Evolutionary conservation across 2,329 filamentous ascomycete species (phyloP).

Genomic region (Aspergillus sergii): DNA sequence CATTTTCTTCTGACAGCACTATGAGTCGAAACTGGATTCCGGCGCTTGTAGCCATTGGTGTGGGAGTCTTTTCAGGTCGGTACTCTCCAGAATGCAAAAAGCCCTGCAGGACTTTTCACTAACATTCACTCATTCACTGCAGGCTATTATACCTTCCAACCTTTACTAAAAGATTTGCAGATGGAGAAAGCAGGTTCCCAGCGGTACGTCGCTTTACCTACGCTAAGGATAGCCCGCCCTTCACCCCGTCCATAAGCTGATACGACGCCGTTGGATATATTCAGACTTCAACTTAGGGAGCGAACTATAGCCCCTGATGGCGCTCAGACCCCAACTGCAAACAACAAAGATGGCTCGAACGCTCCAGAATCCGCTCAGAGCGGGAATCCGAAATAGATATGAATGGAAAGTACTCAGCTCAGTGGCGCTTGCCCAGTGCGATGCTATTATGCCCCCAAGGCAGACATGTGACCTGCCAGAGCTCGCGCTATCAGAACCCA

Average conservation of each 20-base stretch:
- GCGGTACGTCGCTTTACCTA: constrained; percentile 13
- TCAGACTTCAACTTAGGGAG: neutral
- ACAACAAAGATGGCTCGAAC: neutral
- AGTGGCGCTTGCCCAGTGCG: neutral
- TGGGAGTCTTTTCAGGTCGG: constrained; percentile 36
- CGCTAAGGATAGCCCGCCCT: neutral
- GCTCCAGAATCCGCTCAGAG: neutral
- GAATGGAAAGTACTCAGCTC: neutral
- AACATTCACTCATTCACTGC: constrained; percentile 11
- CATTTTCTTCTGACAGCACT: neutral
- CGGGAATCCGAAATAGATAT: neutral
- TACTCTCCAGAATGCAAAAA: constrained; percentile 17
- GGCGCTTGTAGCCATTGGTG: constrained; percentile 12
- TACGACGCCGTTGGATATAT: neutral
- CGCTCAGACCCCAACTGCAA: neutral
- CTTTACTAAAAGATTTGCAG: constrained; percentile 41
- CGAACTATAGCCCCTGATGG: neutral
- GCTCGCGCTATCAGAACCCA: neutral
- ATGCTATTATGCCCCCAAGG: neutral
- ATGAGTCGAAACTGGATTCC: constrained; percentile 17
- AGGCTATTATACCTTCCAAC: constrained; percentile 50
- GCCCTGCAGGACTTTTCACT: constrained; percentile 9
- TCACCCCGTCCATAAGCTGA: neutral
- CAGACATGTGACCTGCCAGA: neutral
- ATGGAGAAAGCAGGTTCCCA: constrained; percentile 27